Conservation (phyloP, 108 stramenopile species). For the Skeletonema grethae region DNA sequence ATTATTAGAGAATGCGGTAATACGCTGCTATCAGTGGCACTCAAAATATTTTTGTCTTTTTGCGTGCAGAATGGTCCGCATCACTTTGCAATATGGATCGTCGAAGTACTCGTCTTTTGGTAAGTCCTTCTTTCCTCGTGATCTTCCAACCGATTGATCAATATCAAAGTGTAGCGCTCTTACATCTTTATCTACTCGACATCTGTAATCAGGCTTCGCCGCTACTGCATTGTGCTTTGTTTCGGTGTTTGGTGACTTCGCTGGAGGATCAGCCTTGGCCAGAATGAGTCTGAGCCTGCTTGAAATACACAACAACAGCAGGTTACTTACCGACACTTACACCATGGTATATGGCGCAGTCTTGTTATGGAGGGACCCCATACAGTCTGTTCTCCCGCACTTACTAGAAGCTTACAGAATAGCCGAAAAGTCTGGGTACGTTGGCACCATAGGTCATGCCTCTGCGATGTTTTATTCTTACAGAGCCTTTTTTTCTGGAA, state of each 20-base stretch:
- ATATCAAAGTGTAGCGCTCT: background rate
- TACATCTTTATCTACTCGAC: background rate
- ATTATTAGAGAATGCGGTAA: too few species aligned
- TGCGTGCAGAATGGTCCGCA: too few species aligned
- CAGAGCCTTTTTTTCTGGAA: constrained; percentile 9
- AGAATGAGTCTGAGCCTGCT: constrained; percentile 5
- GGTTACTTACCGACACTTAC: constrained; percentile 1
- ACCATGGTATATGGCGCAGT: background rate
- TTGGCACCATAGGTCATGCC: background rate
- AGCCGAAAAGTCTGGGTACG: background rate
- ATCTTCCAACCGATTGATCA: background rate
- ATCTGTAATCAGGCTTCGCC: background rate
- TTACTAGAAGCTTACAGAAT: constrained; percentile 5
- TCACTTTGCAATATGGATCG: too few species aligned
- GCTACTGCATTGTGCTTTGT: background rate
- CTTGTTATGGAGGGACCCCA: constrained; percentile 8
- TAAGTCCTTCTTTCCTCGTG: constrained; percentile 1
- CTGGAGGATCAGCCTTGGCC: constrained; percentile 9
- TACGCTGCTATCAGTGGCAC: too few species aligned
- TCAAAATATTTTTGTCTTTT: too few species aligned
- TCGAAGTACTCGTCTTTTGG: too few species aligned
- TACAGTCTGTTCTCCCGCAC: constrained; percentile 6
- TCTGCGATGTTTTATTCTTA: constrained; percentile 1
- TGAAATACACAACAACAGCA: background rate
- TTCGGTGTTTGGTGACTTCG: background rate